A percentile compares a stretch with the other conserved stretches of the same genome.
Conservation (phyloP, 2,329 filamentous ascomycete species). For the Diplocarpon rosae region DNA sequence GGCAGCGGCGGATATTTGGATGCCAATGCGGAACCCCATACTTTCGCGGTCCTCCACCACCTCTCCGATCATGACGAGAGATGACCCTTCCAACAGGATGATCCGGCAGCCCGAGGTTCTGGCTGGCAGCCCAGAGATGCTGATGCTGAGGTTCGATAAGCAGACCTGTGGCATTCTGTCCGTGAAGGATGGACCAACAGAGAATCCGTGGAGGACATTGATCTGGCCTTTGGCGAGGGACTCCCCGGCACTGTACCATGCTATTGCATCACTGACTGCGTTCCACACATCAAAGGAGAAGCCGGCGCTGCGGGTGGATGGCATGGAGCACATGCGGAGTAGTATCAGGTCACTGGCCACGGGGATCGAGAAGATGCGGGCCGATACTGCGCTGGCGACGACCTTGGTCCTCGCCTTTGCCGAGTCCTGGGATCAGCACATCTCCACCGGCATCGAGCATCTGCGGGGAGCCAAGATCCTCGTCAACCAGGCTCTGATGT, state of each 20-base stretch:
- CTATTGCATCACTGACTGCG: slow-evolving; percentile 56
- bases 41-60: slow-evolving; percentile 17
- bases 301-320: slow-evolving; percentile 46
- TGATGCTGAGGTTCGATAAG: slow-evolving; percentile 51
- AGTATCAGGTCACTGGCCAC: slow-evolving; percentile 48
- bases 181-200: slow-evolving; percentile 55
- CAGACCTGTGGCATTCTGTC: slow-evolving; percentile 61
- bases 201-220: slow-evolving; percentile 61
- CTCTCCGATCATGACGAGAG: slow-evolving; percentile 12
- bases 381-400: slow-evolving; percentile 58
- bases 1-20: slow-evolving; percentile 21
- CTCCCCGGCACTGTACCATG: slow-evolving; percentile 55
- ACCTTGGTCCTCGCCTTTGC: slow-evolving; percentile 58
- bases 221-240: slow-evolving; percentile 58
- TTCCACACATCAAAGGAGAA: slow-evolving; percentile 53
- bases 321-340: slow-evolving; percentile 58
- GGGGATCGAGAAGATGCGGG: slow-evolving; percentile 50
- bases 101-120: slow-evolving; percentile 37
- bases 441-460: slow-evolving; percentile 57
- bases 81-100: slow-evolving; percentile 25
- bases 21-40: slow-evolving; percentile 16
- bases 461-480: slow-evolving; percentile 55
- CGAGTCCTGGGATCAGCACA: slow-evolving; percentile 61
- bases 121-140: slow-evolving; percentile 45
- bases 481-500: slow-evolving; percentile 45